Conservation (phyloP, 2,329 filamentous ascomycete species). For the Epichloe scottii region DNA sequence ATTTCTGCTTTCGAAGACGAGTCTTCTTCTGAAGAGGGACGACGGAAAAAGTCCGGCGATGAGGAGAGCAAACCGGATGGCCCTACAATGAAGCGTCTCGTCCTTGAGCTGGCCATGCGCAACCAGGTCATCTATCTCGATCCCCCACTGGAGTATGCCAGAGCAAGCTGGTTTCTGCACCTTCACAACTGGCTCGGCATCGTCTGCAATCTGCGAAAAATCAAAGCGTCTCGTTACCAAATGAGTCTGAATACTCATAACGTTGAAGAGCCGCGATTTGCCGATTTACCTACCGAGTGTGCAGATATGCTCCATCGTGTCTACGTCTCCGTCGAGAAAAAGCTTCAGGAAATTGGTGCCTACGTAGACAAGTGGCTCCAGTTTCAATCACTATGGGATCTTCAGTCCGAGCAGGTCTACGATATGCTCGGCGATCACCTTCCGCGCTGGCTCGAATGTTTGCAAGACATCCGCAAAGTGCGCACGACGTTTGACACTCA, state of each 20-base stretch:
- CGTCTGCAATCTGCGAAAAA: slow-evolving; percentile 83
- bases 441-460: slow-evolving; percentile 80
- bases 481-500: slow-evolving; percentile 95
- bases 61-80: slow-evolving; percentile 36
- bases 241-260: slow-evolving; percentile 62
- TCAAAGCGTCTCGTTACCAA: slow-evolving; percentile 91
- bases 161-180: slow-evolving; percentile 86
- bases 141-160: slow-evolving; percentile 80
- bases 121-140: slow-evolving; percentile 97
- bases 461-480: slow-evolving; percentile 95
- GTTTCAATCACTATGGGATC: slow-evolving; percentile 96
- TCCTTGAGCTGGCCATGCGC: slow-evolving; percentile 92
- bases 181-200: slow-evolving; percentile 88
- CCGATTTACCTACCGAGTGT: slow-evolving; percentile 73
- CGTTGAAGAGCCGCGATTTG: slow-evolving; percentile 61
- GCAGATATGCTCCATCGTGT: slow-evolving; percentile 67
- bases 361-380: slow-evolving; percentile 98
- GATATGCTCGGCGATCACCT: slow-evolving; percentile 84
- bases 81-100: slow-evolving; percentile 58
- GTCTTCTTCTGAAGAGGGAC: slow-evolving; percentile 36
- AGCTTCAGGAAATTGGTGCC: slow-evolving; percentile 62
- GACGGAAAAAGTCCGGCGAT: slow-evolving; percentile 35
- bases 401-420: slow-evolving; percentile 92
- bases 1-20: slow-evolving; percentile 68
- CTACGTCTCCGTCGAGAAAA: slow-evolving; percentile 72